Evolutionary conservation across 202 grass and related monocot genomes (phyloP).

Genomic region (Thinopyrum obtusiflorum): DNA sequence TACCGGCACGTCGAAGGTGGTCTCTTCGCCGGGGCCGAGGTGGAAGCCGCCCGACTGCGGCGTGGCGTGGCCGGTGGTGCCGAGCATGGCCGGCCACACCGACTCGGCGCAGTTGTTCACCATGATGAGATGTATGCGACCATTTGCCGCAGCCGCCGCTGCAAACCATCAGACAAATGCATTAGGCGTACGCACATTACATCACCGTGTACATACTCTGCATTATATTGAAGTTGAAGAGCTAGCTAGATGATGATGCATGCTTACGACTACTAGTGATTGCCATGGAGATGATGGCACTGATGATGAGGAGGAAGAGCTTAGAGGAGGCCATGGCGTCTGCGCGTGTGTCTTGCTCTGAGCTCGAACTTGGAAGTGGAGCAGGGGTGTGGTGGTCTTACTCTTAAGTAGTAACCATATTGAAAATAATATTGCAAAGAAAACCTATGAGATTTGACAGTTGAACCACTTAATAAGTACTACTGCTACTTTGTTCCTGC

Average conservation of each 20-base stretch:
- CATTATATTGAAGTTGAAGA: background rate
- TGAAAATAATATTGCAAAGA: background rate
- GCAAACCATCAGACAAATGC: background rate
- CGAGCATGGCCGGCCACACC: conserved; percentile 74
- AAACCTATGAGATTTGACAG: background rate
- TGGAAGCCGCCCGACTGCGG: conserved; percentile 76
- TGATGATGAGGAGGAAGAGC: conserved; percentile 23
- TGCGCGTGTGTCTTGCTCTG: background rate
- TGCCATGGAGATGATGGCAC: background rate
- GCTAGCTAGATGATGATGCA: background rate
- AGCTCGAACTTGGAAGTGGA: background rate
- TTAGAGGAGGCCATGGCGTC: conserved; percentile 28
- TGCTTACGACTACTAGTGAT: background rate
- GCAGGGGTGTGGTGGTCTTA: background rate
- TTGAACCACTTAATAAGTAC: background rate
- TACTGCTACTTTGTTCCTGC: background rate
- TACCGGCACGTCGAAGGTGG: conserved; percentile 50
- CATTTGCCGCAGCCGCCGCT: background rate
- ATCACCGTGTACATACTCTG: background rate
- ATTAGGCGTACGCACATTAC: background rate
- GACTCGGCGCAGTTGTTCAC: conserved; percentile 88
- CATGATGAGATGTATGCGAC: conserved; percentile 68
- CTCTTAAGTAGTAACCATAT: background rate
- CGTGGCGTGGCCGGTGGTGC: conserved; percentile 46
- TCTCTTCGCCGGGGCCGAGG: conserved; percentile 56